Base-by-base conservation (phyloP, 129 eudicot species). In the Rutidosis leptorrhynchoides region DNA sequence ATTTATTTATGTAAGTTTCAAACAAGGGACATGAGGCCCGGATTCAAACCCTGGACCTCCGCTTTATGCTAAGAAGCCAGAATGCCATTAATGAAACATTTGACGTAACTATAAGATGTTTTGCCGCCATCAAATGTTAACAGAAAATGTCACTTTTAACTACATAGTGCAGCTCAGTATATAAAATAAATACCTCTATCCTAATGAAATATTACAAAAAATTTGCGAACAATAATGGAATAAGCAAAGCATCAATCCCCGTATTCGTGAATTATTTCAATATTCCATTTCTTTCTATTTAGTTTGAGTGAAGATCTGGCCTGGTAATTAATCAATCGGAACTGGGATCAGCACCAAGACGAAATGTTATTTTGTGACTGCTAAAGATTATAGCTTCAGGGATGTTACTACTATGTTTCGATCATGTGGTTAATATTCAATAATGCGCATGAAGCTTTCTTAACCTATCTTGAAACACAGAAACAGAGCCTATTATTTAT, bases 131-230 rank as follows among this genome's bases (percentile, higher is more conserved):
- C 24, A 46, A 23, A 46, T 70, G 28, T 45, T 46, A 25, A 21
- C 24, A 15, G 51, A 63, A 17, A 29, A 11, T 11, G 58, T 30
- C 71, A 32, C 19, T 58, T 19, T 30, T 17, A 67, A 67, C 72
- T 29, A 53, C 28, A 11, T 7, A 55, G n/a, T 55, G 35, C 55
- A 68, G 40, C 64, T 55, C 26, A 35, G 64, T 55, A 37, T 35
- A 54, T 23, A 32, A 68, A 12, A 22, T 23, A 68, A n/a, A 40
- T 7, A 55, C 11, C n/a, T 49, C 6, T 68, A n/a, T 37, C 64
- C 26, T 35, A 25, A n/a, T 56, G 53, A 52, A 27, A 67, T 26
- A 51, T 30, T 25, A 12, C 14, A 67, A 10, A 54, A 29, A 29
- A 67, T 14, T 5, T 52, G 32, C 30, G 23, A 67, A 30, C 32